Base-by-base conservation (phyloP, 2,329 filamentous ascomycete genomes). In the Balansia obtecta region DNA sequence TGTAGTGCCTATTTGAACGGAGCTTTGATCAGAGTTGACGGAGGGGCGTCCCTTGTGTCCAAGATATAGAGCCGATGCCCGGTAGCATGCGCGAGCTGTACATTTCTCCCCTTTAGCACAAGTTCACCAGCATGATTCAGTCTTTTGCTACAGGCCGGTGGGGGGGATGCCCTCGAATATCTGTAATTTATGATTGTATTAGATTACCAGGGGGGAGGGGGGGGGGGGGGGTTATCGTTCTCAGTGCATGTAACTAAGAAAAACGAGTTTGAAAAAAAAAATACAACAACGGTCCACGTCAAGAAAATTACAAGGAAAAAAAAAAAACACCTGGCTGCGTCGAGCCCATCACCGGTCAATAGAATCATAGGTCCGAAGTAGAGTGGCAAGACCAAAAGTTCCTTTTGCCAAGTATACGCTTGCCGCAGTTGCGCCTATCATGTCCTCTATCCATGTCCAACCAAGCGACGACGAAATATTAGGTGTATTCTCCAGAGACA, bases 11-110 rank as follows among this genome's bases (percentile, higher is more conserved):
- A 75, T 62, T 72, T 83, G 37, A 86, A 84, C 55, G 82, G 82
- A 3, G 79, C 81, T 15, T 79, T 77, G 2, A 78, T 85, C 54
- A 67, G 76, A 10, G 61, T 85, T 40, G 82, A 86, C 61, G 80
- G 80, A 2, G 80, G 80, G 2, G 64, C 69, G 20, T 65, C 71
- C 32, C 60, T 75, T 50, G 60, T 68, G 43, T 63, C 69, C 16
- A 76, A 73, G 60, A 61, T 77, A 55, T 78, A 56, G 11, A 32
- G 8, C 16, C 13, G 37, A 33, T 27, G 12, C 27, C 22, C 16
- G 12, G 39, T 27, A 27, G 27, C 27, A 27, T 27, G 27, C 8
- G 8, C 27, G 18, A n/a, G 34, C 11, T 37, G 34, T 11, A 37
- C 34, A 37, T 27, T 27, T 27, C 27, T 20, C 47, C 43, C 13